Conservation (phyloP, 2,329 filamentous ascomycete genomes). For the Oidium heveae region DNA sequence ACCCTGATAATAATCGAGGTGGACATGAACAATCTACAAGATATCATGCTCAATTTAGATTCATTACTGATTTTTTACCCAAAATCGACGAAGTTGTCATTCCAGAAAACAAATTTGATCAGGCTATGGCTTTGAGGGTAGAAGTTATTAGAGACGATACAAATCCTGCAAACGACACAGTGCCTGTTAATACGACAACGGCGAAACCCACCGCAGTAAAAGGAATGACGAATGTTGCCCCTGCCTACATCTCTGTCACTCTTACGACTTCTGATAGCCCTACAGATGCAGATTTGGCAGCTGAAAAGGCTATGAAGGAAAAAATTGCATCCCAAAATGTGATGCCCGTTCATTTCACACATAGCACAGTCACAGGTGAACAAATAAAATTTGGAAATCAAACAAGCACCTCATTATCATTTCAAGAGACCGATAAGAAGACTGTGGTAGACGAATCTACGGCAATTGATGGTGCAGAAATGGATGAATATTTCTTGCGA, state of each 20-base stretch:
- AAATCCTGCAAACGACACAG: constrained; percentile 35
- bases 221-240: constrained; percentile 38
- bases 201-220: constrained; percentile 41
- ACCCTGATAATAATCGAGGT: constrained; percentile 40
- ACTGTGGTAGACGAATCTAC: constrained; percentile 17
- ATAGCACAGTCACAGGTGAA: constrained; percentile 40
- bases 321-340: constrained; percentile 42
- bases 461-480: constrained; percentile 27
- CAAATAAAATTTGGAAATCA: constrained; percentile 24
- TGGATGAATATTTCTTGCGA: constrained; percentile 42
- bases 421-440: constrained; percentile 22
- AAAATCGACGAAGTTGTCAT: constrained; percentile 52
- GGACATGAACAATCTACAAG: constrained; percentile 49
- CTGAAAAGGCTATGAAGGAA: constrained; percentile 38
- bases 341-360: constrained; percentile 44
- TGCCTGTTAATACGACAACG: constrained; percentile 26
- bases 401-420: constrained; percentile 15
- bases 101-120: constrained; percentile 49
- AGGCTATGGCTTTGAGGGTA: constrained; percentile 34
- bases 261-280: constrained; percentile 41
- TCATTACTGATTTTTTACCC: constrained; percentile 50
- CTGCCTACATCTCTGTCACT: constrained; percentile 42
- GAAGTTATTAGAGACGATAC: constrained; percentile 41
- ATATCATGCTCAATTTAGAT: constrained; percentile 56
- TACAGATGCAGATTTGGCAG: constrained; percentile 39